Base-by-base conservation (phyloP, 2,329 filamentous ascomycete genomes). In the Fusarium foetens region DNA sequence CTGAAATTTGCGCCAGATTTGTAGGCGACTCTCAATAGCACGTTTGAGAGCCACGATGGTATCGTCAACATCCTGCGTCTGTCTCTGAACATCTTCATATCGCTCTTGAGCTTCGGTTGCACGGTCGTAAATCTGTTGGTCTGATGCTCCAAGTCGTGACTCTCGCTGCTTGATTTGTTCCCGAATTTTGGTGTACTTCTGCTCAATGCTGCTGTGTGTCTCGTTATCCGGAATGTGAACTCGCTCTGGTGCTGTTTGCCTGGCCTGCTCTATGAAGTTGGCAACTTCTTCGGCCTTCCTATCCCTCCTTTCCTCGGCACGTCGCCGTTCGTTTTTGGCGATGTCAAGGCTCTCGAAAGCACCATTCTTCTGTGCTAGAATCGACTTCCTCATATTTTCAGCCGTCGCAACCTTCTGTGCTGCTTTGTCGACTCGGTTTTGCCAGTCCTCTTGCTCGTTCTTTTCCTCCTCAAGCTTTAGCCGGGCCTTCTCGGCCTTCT, bases 1-100 rank as follows among this genome's bases (percentile, higher is more conserved):
- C 76, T 95, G 92, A 81, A 99, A 98, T 55, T 88, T 86, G 63
- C 89, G 87, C 93, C 94, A 99, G 75, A 94, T 91, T 33, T 86
- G 84, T 63, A 93, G 87, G 21, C 96, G 93, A 63, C 92, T 84
- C 14, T 84, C 82, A 43, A 97, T 88, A 2, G 94, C 90, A 36
- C 85, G 77, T 74, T 88, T 88, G 41, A 91, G 79, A 1, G 78
- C 78, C 10, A 65, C 75, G 52, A 88, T 83, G 29, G 84, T 85
- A 58, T 83, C 78, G 62, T 81, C 70, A 7, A 83, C 73, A n/a
- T 81, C 81, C 36, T 78, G 72, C 16, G 86, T 84, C 49, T 85
- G 81, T 16, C 80, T 80, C 55, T 80, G 81, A 11, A 85, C 85
- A 25, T 83, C 80, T 3, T 86, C 80, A 39, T 84, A 86, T 43